Evolutionary conservation across 2,329 filamentous ascomycete species (phyloP).

Genomic region (Corniculantispora saksenae): DNA sequence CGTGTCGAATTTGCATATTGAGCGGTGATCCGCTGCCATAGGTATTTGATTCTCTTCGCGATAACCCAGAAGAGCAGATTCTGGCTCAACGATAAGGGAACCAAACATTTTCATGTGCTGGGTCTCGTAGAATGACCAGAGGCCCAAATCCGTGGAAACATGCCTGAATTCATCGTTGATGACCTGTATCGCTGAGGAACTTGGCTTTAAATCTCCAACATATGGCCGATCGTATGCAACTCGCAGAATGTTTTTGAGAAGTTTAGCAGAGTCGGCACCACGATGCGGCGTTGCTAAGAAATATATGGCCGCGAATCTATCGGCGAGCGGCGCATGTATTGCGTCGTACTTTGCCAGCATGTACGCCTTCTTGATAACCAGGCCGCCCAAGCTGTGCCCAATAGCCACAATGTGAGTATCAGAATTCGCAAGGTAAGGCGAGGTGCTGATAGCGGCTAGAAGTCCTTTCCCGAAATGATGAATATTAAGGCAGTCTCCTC

Average conservation of each 20-base stretch:
- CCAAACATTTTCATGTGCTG: constrained; percentile 22
- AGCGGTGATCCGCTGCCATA: constrained; percentile 32
- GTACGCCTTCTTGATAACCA: constrained; percentile 37
- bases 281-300: constrained; percentile 37
- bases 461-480: constrained; percentile 36
- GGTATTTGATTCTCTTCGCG: constrained; percentile 27
- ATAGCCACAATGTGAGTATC: constrained; percentile 31
- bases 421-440: constrained; percentile 24
- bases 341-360: constrained; percentile 28
- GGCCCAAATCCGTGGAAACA: constrained; percentile 21
- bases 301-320: constrained; percentile 27
- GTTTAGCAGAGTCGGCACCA: constrained; percentile 31
- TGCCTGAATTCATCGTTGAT: constrained; percentile 32
- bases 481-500: constrained; percentile 30
- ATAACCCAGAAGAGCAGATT: constrained; percentile 30
- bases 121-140: constrained; percentile 33
- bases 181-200: constrained; percentile 25
- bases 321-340: constrained; percentile 21
- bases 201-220: constrained; percentile 26
- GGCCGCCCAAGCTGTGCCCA: constrained; percentile 38
- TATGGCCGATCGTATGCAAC: constrained; percentile 23
- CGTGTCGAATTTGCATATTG: constrained; percentile 33
- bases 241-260: constrained; percentile 29
- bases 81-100: constrained; percentile 27
- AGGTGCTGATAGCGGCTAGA: constrained; percentile 28